A percentile compares a stretch with the other conserved stretches of the same genome.
Conservation (phyloP, 495 filamentous ascomycete species). For the Podospora pseudopauciseta region DNA sequence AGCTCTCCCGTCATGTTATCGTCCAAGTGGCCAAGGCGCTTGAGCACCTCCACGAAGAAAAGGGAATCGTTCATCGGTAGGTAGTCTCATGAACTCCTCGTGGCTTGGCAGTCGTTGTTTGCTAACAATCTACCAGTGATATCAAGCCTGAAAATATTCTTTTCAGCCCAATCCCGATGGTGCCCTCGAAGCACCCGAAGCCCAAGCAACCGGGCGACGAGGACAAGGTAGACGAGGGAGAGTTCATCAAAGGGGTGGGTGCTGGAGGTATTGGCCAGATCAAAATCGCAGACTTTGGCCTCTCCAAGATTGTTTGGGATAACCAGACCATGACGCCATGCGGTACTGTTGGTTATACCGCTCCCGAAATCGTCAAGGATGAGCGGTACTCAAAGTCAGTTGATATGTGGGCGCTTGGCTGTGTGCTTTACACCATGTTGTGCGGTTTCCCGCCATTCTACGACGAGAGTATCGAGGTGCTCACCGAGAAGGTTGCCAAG, state of each 20-base stretch:
- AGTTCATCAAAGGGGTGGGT: slow-evolving; percentile 79
- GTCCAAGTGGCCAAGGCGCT: slow-evolving; percentile 88
- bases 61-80: slow-evolving; percentile 94
- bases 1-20: slow-evolving; percentile 92
- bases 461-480: slow-evolving; percentile 93
- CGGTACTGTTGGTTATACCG: slow-evolving; percentile 96
- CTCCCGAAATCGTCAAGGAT: slow-evolving; percentile 99
- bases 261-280: slow-evolving; percentile 91
- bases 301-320: slow-evolving; percentile 98
- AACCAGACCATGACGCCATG: slow-evolving; percentile 99
- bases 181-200: slow-evolving; percentile 76
- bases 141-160: slow-evolving; percentile 98
- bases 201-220: slow-evolving; percentile 81
- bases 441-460: slow-evolving; percentile 99
- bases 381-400: slow-evolving; percentile 98
- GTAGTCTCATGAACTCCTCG: slow-evolving; percentile 23
- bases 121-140: slow-evolving; percentile 56
- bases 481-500: slow-evolving; percentile 95
- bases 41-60: slow-evolving; percentile 90
- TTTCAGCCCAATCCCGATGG: slow-evolving; percentile 79
- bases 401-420: slow-evolving; percentile 98
- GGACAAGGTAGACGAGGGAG: slow-evolving; percentile 95
- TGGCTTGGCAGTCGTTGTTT: not conserved
- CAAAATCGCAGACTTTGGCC: slow-evolving; percentile 96
- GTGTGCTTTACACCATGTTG: slow-evolving; percentile 92